Base-by-base conservation (phyloP, 2,329 filamentous ascomycete genomes). In the Aspergillus piperis region DNA sequence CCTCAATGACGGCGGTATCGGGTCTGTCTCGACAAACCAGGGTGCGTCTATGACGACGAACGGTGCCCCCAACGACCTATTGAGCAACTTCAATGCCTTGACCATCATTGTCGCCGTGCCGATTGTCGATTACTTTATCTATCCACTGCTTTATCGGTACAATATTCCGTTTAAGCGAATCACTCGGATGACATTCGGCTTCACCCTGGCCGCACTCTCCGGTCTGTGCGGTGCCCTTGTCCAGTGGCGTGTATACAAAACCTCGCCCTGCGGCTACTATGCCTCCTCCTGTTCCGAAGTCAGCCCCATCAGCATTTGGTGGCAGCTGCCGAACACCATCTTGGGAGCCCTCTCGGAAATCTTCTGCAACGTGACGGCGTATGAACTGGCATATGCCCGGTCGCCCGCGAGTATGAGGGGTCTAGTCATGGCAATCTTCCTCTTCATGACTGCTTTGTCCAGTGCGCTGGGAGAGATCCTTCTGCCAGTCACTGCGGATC, bases 61-160 rank as follows among this genome's bases (percentile, higher is more conserved):
- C 55, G 81, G 81, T 27, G 80, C 80, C 1, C 81, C 82, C 47
- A 84, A 83, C 65, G 81, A 83, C 57, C 70, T 83, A 8, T 74
- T 83, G 39, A 71, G 62, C 66, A 83, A 83, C 71, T 82, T 83
- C 70, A 83, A 83, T 70, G 73, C 81, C 1, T 67, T 83, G 7
- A 80, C 77, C 53, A 82, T 83, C 65, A 82, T 84, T 52, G 64
- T 76, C 39, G 69, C 75, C 25, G 74, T 80, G 0, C 82, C 82
- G 0, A 62, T 84, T n/a, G 71, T 83, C 21, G 82, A 78, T 64
- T 80, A 81, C 52, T 71, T 78, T 19, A 58, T 84, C 8, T 84
- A 84, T 63, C 82, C 82, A 2, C 42, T 74, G 1, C 72, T 84
- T 6, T 72, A 77, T 1, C 77, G 70, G 36, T 55, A 70, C 38